phyloP scores from a whole-genome alignment of 306 rosid genomes.

The Betula pendula region DNA sequence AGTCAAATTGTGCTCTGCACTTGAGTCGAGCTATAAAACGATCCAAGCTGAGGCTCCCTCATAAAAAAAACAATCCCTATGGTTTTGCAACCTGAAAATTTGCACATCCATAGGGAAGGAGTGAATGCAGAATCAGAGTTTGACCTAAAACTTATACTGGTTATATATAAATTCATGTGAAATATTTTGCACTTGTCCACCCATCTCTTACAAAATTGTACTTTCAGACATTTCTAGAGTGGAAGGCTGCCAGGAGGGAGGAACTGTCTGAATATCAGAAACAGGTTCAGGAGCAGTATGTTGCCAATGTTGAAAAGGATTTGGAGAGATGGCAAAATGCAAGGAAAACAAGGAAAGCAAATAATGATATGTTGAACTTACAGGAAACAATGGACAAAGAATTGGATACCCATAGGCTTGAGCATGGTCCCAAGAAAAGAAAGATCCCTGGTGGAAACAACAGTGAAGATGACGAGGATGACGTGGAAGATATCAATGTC shows the following conservation, averaged over 20 bases:
- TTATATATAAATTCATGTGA: not conserved
- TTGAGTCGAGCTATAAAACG: not conserved
- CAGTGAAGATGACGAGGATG: conserved; percentile 84
- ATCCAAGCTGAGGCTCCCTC: not conserved
- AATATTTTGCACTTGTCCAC: not conserved
- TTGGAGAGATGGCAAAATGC: conserved; percentile 97
- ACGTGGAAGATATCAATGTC: conserved; percentile 83
- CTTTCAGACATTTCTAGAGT: conserved; percentile 68
- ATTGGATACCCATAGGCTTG: conserved; percentile 92
- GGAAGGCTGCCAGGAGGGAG: conserved; percentile 89
- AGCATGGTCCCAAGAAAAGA: conserved; percentile 97
- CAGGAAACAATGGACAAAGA: conserved; percentile 99
- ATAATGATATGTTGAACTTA: conserved; percentile 62
- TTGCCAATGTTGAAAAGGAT: conserved; percentile 89
- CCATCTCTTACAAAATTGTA: conserved; percentile 12
- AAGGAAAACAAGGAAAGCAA: conserved; percentile 66
- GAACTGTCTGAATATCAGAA: conserved; percentile 82
- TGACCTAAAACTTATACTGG: not conserved
- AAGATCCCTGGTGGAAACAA: conserved; percentile 75
- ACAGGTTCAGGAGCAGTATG: conserved; percentile 82
- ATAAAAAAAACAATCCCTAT: not conserved
- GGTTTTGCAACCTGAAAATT: no score
- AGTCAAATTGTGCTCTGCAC: not conserved
- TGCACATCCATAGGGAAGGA: not conserved
- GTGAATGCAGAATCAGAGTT: not conserved